Evolutionary conservation across 441 rosid genomes (phyloP), one percentile per base, ranked within the genome.

Genomic region (Macaranga tanarius): DNA sequence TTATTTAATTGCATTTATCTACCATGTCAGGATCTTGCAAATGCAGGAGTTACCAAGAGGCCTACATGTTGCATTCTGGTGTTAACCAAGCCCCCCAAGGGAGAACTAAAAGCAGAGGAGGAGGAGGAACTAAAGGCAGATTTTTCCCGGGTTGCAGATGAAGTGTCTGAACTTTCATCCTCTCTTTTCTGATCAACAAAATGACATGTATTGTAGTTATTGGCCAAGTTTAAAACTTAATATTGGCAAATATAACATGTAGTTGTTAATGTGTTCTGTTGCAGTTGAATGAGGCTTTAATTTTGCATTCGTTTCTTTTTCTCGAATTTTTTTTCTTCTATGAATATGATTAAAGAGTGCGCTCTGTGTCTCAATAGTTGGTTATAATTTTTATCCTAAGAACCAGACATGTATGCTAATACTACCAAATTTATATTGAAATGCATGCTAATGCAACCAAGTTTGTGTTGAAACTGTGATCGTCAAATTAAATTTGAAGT

Each of bases 1-100:
- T 44, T 7, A 7, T 12, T 16, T 61, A 20, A 8, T 51, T n/a
- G 15, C 9, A n/a, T 62, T 47, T 28, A 50, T 65, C 62, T 31
- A 67, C 44, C 26, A 40, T 70, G 73, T 45, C 83, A 89, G 96
- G 96, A 91, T 75, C 92, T 91, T 74, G 96, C 93, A 3, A 88
- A 83, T 73, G 97, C 96, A 0, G 93, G 95, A 5, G 82, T 86
- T 9, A 90, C 96, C 17, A 92, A 92, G 83, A 77, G 97, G 70
- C 97, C 96, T 16, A 92, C 96, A 7, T 92, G 97, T 62, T 92
- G 97, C 54, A 88, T 90, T 2, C 83, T 89, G 79, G 91, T 90
- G 22, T 75, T 84, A 79, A 84, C 89, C 50, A 92, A 90, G 80
- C 96, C 96, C 0, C 65, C 79, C 4, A 92, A 92, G 81, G 97